A percentile compares a stretch with the other conserved stretches of the same genome.
phyloP scores from a whole-genome alignment of 495 filamentous ascomycete genomes.

The Penicillium herquei region DNA sequence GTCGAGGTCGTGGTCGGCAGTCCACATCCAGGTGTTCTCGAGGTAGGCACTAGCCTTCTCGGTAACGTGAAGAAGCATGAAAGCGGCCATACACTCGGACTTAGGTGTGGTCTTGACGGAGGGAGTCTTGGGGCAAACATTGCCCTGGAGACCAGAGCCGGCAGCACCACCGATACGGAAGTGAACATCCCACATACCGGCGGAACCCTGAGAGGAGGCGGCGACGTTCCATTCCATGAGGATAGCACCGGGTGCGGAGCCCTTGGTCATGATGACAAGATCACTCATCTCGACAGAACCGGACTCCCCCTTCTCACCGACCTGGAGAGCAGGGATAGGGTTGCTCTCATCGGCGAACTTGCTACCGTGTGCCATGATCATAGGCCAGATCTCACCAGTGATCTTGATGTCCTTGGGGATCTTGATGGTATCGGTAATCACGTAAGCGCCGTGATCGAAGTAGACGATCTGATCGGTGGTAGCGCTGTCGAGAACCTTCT shows the following conservation, averaged over 20 bases:
- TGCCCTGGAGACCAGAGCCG: conserved; percentile 75
- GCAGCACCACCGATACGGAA: conserved; percentile 78
- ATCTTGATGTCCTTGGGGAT: conserved; percentile 66
- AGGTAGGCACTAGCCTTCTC: conserved; percentile 69
- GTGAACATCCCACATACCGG: conserved; percentile 90
- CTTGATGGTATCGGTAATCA: conserved; percentile 79
- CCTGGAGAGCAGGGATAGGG: conserved; percentile 61
- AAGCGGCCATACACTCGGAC: conserved; percentile 64
- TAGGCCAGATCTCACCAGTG: conserved; percentile 86
- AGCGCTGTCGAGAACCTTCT: conserved; percentile 65
- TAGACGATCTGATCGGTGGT: conserved; percentile 67
- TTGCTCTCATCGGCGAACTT: conserved; percentile 69
- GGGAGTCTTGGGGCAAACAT: conserved; percentile 67
- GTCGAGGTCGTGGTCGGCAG: conserved; percentile 90
- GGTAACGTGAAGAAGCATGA: conserved; percentile 81
- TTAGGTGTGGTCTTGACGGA: conserved; percentile 53
- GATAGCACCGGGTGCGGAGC: conserved; percentile 82
- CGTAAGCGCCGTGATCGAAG: conserved; percentile 89
- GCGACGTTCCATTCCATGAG: conserved; percentile 90
- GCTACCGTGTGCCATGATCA: conserved; percentile 78
- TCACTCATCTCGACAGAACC: conserved; percentile 84
- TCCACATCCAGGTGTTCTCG: conserved; percentile 96
- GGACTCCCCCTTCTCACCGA: conserved; percentile 74
- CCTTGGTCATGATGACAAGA: conserved; percentile 56
- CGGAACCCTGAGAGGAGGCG: conserved; percentile 61